These are phyloP conservation scores for Oleoguttula mirabilis DNA, from an alignment of 495 filamentous ascomycete genomes.

Conservation along the genomic window DNA sequence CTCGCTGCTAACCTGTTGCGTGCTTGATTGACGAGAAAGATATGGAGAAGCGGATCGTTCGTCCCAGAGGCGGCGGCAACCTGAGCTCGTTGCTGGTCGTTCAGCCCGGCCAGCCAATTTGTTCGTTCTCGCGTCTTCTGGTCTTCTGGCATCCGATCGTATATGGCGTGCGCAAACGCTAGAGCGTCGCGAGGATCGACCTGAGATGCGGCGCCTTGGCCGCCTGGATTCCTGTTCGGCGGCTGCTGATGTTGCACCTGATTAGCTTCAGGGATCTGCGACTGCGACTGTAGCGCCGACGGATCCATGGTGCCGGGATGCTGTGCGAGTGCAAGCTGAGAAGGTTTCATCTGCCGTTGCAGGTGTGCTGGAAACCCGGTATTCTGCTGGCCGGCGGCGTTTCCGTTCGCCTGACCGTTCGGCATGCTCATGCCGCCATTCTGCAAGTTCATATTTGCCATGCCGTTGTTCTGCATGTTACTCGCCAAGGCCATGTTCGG, in stretches of 20 bases:
- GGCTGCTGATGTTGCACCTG: neutral
- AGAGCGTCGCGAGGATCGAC: neutral
- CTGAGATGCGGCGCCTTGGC: constrained; percentile 7
- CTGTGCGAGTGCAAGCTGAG: constrained; percentile 34
- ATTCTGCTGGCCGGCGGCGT: constrained; percentile 29
- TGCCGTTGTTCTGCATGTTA: constrained; percentile 6
- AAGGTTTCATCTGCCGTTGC: constrained; percentile 42
- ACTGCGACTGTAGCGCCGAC: constrained; percentile 4
- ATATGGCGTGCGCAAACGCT: neutral
- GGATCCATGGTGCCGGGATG: constrained; percentile 24
- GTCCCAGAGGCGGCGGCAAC: too few species aligned
- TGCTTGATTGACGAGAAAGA: too few species aligned
- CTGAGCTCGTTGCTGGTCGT: too few species aligned
- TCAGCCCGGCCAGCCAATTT: too few species aligned
- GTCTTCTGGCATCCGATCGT: neutral
- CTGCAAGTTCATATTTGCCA: neutral
- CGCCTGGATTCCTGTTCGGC: constrained; percentile 1
- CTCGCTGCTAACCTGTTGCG: too few species aligned
- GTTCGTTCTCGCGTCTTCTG: too few species aligned
- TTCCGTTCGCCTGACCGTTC: constrained; percentile 8
- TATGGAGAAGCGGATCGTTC: too few species aligned
- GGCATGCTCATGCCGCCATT: constrained; percentile 11
- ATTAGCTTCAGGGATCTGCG: neutral
- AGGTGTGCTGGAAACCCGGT: constrained; percentile 41
- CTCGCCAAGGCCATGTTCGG: neutral